phyloP scores from a whole-genome alignment of 176 grass and related monocot genomes.

The Musa itinerans region DNA sequence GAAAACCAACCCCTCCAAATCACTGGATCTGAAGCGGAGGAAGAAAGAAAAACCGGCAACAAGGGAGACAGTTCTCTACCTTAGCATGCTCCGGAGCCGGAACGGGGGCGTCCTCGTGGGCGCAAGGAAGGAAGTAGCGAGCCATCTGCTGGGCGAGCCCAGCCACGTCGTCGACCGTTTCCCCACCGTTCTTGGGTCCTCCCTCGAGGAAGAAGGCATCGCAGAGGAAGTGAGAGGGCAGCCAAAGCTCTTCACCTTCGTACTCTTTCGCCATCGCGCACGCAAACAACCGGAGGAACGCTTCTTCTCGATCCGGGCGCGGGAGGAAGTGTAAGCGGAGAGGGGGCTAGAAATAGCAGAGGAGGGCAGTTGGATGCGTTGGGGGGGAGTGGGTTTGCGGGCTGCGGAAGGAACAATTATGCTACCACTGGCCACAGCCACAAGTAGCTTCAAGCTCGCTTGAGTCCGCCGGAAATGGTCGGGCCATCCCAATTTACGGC shows the following conservation, averaged over 20 bases:
- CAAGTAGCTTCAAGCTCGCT: background rate
- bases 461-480: too few relatives aligned
- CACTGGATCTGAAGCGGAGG: background rate
- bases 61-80: background rate
- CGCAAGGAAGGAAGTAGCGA: conserved; percentile 7
- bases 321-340: background rate
- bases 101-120: conserved; percentile 4
- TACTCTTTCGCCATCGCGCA: conserved; percentile 10
- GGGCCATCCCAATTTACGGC: too few relatives aligned
- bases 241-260: conserved; percentile 5
- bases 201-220: conserved; percentile 4
- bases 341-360: too few relatives aligned
- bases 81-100: background rate
- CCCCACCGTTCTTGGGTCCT: too few relatives aligned
- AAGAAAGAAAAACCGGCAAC: background rate
- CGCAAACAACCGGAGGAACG: background rate
- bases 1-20: background rate
- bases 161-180: background rate
- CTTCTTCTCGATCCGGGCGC: too few relatives aligned
- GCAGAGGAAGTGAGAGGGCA: conserved; percentile 21
- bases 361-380: background rate
- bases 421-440: background rate
- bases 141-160: conserved; percentile 9
- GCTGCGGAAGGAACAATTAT: conserved; percentile 13
- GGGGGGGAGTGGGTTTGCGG: background rate